phyloP scores from a whole-genome alignment of 1,284 basidiomycete species.

The Ustilago esculenta region DNA sequence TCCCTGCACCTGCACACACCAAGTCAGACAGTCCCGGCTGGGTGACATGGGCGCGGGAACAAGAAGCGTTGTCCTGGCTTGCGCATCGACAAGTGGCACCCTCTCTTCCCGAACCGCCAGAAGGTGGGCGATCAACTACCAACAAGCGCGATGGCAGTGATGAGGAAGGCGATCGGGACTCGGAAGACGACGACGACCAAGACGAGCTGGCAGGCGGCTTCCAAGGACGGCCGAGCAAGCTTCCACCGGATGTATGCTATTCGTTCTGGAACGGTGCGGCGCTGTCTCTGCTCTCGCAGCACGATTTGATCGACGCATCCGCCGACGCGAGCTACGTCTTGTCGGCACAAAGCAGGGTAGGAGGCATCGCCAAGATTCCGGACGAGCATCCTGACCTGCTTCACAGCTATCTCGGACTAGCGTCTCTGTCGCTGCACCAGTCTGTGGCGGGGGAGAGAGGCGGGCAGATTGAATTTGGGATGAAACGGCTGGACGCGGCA shows the following conservation, averaged over 20 bases:
- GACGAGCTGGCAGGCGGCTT: conserved; percentile 41
- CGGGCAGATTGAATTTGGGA: conserved; percentile 11
- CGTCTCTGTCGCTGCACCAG: conserved; percentile 55
- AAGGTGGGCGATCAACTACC: no score
- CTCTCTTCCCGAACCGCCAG: not conserved
- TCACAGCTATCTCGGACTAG: conserved; percentile 62
- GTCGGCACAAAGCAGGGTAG: conserved; percentile 52
- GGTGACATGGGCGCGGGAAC: conserved; percentile 14
- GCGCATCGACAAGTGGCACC: conserved; percentile 31
- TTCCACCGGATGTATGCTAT: conserved; percentile 60
- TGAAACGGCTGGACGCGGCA: conserved; percentile 23
- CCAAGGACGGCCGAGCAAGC: conserved; percentile 50
- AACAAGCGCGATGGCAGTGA: not conserved
- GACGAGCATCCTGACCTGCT: conserved; percentile 59
- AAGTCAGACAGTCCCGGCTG: no score
- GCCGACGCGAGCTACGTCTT: conserved; percentile 54
- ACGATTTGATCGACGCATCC: conserved; percentile 40
- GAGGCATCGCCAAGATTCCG: conserved; percentile 60
- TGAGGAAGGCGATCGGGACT: conserved; percentile 3
- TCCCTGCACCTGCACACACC: conserved; percentile 3
- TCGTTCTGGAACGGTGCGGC: conserved; percentile 65
- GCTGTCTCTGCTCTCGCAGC: conserved; percentile 37
- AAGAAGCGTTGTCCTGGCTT: conserved; percentile 17
- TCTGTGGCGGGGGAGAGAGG: not conserved
- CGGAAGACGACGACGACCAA: conserved; percentile 18